phyloP scores from a whole-genome alignment of 371 early-diverging fungal species.

The Mycotypha africana region DNA sequence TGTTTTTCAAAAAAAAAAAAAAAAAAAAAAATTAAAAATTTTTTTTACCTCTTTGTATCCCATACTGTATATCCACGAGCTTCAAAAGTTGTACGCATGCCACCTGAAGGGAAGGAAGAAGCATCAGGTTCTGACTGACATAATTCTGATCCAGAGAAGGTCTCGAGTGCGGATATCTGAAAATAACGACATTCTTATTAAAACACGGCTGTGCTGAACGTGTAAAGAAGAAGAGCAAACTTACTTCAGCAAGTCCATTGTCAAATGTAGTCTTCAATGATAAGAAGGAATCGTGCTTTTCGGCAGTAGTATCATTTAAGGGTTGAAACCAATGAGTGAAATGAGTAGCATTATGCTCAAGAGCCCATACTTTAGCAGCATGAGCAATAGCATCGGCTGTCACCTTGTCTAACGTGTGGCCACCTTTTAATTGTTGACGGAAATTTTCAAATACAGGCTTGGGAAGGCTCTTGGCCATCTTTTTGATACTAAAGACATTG shows the following conservation, averaged over 20 bases:
- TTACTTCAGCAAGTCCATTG: slow-evolving; percentile 75
- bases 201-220: too few species aligned
- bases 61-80: slow-evolving; percentile 99
- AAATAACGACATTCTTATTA: too few species aligned
- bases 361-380: slow-evolving; percentile 95
- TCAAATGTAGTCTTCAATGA: slow-evolving; percentile 70
- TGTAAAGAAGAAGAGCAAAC: too few species aligned
- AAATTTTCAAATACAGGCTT: slow-evolving; percentile 92
- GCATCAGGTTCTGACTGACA: slow-evolving; percentile 99
- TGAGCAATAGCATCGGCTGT: slow-evolving; percentile 98
- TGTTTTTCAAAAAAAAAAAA: too few species aligned
- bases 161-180: slow-evolving; percentile 87
- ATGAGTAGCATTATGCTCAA: slow-evolving; percentile 93
- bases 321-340: slow-evolving; percentile 99
- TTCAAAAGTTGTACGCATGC: slow-evolving; percentile 97
- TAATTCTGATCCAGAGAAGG: slow-evolving; percentile 94
- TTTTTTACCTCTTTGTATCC: slow-evolving; percentile 76
- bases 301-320: slow-evolving; percentile 95
- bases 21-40: too few species aligned
- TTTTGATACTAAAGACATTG: slow-evolving; percentile 87
- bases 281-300: slow-evolving; percentile 98
- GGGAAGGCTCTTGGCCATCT: slow-evolving; percentile 84
- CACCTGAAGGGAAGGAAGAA: slow-evolving; percentile 97
- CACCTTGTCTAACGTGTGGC: slow-evolving; percentile 79
- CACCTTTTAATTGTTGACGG: slow-evolving; percentile 84